Percentiles rank a stretch among this genome's conserved stretches.
phyloP scores from a whole-genome alignment of 352 stramenopile genomes.

The Phytophthora quininea region DNA sequence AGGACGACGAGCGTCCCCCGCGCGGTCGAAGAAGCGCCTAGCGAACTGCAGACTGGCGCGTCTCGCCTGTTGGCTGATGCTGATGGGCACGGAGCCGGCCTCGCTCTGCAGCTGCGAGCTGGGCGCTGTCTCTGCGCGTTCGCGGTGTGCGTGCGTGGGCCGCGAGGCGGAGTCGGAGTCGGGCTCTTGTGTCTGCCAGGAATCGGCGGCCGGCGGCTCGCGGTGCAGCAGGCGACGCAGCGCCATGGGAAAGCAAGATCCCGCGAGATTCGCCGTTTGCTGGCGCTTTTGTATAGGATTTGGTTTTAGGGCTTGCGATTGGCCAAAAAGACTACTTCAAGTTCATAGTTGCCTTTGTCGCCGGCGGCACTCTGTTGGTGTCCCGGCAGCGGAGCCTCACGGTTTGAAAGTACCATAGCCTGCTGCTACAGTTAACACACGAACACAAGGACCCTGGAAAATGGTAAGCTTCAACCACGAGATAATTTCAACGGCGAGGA shows the following conservation, averaged over 20 bases:
- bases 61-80: constrained; percentile 10
- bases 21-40: constrained; percentile 35
- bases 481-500: background rate
- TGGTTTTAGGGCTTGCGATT: background rate
- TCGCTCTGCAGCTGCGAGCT: constrained; percentile 16
- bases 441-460: too few relatives aligned
- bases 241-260: constrained; percentile 9
- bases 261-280: constrained; percentile 16
- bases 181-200: constrained; percentile 4
- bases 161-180: constrained; percentile 16
- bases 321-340: too few relatives aligned
- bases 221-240: constrained; percentile 30
- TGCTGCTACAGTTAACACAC: too few relatives aligned
- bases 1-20: constrained; percentile 24
- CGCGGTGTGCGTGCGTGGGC: constrained; percentile 21
- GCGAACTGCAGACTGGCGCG: constrained; percentile 26
- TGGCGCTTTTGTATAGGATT: background rate
- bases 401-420: too few relatives aligned
- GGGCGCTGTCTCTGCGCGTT: constrained; percentile 39
- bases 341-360: too few relatives aligned
- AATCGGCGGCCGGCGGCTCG: constrained; percentile 9
- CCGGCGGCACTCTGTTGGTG: too few relatives aligned
- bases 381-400: too few relatives aligned
- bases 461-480: background rate
- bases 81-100: constrained; percentile 11